Evolutionary conservation across 192 early-diverging fungal species (phyloP).

Genomic region (Entophlyctis luteolus): DNA sequence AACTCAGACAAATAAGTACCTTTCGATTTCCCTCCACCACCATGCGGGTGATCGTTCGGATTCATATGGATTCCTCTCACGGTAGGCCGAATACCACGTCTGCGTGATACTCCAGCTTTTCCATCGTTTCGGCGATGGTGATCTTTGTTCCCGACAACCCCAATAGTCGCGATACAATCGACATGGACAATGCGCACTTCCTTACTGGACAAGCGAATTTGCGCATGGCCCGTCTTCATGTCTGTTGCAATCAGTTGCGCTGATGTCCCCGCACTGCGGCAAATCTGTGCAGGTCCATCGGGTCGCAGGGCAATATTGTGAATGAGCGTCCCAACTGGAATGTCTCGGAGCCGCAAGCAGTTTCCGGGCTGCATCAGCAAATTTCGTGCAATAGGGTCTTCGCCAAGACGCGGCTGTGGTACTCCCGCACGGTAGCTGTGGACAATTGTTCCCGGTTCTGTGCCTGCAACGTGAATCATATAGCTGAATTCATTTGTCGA

Average conservation of each 20-base stretch:
- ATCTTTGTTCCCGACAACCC: constrained; percentile 82
- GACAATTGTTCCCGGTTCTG: constrained; percentile 73
- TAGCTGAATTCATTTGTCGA: constrained; percentile 75
- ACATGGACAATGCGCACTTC: constrained; percentile 84
- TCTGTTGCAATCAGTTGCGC: constrained; percentile 80
- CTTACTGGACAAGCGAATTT: constrained; percentile 78
- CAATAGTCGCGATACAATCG: constrained; percentile 69
- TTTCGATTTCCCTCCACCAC: constrained; percentile 95
- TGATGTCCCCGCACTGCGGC: constrained; percentile 80
- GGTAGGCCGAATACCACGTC: constrained; percentile 81
- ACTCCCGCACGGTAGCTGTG: constrained; percentile 56
- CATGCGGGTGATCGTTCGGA: constrained; percentile 92
- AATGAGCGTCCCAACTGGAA: constrained; percentile 87
- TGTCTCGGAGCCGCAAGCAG: constrained; percentile 81
- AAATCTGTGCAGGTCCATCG: constrained; percentile 71
- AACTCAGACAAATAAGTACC: constrained; percentile 38
- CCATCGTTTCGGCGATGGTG: constrained; percentile 84
- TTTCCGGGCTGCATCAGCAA: constrained; percentile 76
- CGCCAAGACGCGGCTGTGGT: constrained; percentile 16
- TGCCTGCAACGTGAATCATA: constrained; percentile 74
- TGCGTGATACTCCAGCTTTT: constrained; percentile 80
- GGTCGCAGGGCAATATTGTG: constrained; percentile 81
- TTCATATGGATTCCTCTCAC: constrained; percentile 97
- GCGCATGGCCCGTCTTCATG: constrained; percentile 66
- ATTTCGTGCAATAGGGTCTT: constrained; percentile 33